Evolutionary conservation across 345 rosid genomes (phyloP).

Genomic region (Hibiscus tridactylites): DNA sequence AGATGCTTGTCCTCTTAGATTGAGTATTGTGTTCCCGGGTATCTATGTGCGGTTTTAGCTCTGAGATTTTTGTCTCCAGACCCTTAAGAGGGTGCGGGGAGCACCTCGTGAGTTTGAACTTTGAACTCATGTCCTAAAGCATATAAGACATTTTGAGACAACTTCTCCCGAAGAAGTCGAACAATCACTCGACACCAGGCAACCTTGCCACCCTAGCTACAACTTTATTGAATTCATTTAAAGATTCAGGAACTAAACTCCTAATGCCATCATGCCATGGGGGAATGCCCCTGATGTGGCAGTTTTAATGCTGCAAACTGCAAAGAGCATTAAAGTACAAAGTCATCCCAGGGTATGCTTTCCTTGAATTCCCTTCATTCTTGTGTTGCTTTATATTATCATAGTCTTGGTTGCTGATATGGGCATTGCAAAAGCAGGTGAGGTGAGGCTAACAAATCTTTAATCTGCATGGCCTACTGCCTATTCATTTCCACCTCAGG

Average conservation of each 20-base stretch:
- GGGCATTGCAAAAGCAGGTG: slow-evolving; percentile 2
- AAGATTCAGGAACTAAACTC: background rate
- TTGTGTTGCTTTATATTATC: background rate
- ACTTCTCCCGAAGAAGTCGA: too few species aligned
- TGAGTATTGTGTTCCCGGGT: too few species aligned
- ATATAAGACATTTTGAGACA: too few species aligned
- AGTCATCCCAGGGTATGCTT: background rate
- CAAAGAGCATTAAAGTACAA: slow-evolving; percentile 1
- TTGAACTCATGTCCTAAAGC: too few species aligned
- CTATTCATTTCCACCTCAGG: background rate
- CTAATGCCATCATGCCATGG: background rate
- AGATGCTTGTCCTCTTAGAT: too few species aligned
- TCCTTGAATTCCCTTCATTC: background rate
- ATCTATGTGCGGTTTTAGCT: too few species aligned
- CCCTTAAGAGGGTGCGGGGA: too few species aligned
- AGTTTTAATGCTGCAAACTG: background rate
- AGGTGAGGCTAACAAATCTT: background rate
- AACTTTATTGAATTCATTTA: background rate
- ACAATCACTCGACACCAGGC: too few species aligned
- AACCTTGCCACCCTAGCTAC: background rate
- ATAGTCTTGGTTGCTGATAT: slow-evolving; percentile 1
- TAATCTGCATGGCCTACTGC: background rate
- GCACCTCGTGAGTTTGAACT: too few species aligned
- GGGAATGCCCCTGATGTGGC: slow-evolving; percentile 11
- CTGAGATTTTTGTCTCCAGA: too few species aligned